These are phyloP conservation scores for Themeda triandra DNA, from an alignment of 176 grass and related monocot species.

Conservation along the genomic window DNA sequence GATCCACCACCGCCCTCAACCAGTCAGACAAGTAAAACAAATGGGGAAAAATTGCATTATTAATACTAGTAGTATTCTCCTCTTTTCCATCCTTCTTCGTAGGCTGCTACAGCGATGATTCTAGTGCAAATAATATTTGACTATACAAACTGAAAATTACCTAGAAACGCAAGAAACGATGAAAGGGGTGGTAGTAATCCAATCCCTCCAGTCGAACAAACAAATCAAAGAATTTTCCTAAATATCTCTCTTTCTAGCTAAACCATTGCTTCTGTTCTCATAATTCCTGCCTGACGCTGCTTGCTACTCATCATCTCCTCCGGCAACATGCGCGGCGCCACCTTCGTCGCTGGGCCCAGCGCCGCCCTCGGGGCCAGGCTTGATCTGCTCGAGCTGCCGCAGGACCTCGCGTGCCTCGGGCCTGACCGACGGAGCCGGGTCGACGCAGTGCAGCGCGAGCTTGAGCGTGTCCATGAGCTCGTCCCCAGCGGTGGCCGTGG, in stretches of 20 bases:
- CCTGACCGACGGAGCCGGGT: conserved; percentile 43
- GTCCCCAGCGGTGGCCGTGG: conserved; percentile 2
- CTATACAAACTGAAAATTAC: conserved; percentile 5
- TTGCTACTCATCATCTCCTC: too few species aligned
- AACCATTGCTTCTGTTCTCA: too few species aligned
- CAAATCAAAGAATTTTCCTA: too few species aligned
- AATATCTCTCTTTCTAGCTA: too few species aligned
- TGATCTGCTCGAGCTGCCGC: too few species aligned
- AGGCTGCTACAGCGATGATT: neutral
- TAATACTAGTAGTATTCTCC: neutral
- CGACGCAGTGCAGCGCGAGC: conserved; percentile 81
- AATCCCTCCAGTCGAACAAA: too few species aligned
- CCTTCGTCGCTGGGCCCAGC: conserved; percentile 34
- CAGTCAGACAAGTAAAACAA: neutral
- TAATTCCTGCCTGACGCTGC: too few species aligned
- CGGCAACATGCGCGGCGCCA: too few species aligned
- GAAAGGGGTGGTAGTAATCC: neutral
- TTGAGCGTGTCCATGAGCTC: conserved; percentile 80
- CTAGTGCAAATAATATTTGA: neutral
- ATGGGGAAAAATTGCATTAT: neutral
- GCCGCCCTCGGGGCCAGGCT: too few species aligned
- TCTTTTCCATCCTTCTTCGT: neutral
- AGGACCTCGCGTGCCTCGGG: conserved; percentile 40
- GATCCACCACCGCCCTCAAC: too few species aligned
- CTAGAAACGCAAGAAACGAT: neutral